A percentile compares a stretch with the other conserved stretches of the same genome.
Evolutionary conservation across 225 moss, liverwort and hornwort species (phyloP).

Genomic region (Sphagnum contortum): DNA sequence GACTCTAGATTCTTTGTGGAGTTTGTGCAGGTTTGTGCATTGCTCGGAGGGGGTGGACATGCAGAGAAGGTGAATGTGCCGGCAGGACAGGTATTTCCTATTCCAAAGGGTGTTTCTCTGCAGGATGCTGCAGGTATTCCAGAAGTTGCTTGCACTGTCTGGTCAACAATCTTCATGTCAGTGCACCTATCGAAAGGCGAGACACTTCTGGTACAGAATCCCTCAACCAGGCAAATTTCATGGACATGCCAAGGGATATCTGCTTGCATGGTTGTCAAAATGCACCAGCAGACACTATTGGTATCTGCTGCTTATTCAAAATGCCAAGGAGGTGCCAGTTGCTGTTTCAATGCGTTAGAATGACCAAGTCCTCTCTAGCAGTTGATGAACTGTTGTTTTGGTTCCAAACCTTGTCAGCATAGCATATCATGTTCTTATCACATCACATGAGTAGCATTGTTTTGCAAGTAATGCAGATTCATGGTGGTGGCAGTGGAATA

Average conservation of each 20-base stretch:
- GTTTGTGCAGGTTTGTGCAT: constrained; percentile 1
- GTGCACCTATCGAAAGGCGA: constrained; percentile 57
- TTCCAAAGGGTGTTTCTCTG: constrained; percentile 15
- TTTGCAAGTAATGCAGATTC: constrained; percentile 25
- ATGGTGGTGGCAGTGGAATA: constrained; percentile 86
- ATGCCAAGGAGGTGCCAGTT: no score
- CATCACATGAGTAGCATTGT: no score
- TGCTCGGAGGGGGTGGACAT: constrained; percentile 57
- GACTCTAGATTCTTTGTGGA: no score
- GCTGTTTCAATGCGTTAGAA: no score
- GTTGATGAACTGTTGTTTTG: no score
- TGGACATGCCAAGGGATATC: not conserved
- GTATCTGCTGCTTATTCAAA: no score
- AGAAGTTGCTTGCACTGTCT: constrained; percentile 7
- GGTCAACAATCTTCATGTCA: constrained; percentile 88
- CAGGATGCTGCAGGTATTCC: constrained; percentile 60
- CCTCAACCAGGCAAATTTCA: no score
- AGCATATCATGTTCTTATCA: no score
- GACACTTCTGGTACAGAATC: constrained; percentile 35
- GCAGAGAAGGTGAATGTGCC: constrained; percentile 68
- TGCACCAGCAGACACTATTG: no score
- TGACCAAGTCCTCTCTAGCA: no score
- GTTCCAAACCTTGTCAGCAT: no score
- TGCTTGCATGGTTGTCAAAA: no score
- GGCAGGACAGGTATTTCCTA: constrained; percentile 32